Evolutionary conservation across 2,329 filamentous ascomycete genomes (phyloP).

Genomic region (Amauroascus niger): DNA sequence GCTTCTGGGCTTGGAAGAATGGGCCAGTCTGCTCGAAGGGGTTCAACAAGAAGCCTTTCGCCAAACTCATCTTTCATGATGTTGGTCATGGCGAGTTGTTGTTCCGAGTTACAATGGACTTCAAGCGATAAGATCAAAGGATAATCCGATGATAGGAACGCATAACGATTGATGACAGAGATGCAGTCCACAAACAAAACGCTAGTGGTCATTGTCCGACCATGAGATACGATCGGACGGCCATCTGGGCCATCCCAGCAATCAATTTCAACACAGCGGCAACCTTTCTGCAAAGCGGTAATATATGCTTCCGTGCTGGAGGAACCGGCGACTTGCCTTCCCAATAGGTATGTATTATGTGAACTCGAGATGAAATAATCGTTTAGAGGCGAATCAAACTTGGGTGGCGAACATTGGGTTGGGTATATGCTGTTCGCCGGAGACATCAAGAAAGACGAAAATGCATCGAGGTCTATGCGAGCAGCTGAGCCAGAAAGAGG

Average conservation of each 20-base stretch:
- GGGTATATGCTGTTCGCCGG: slow-evolving; percentile 60
- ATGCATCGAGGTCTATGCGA: slow-evolving; percentile 66
- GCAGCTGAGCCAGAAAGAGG: slow-evolving; percentile 37
- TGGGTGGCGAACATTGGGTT: slow-evolving; percentile 50
- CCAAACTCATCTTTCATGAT: slow-evolving; percentile 82
- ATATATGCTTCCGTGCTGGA: slow-evolving; percentile 96
- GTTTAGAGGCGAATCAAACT: slow-evolving; percentile 74
- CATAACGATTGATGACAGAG: slow-evolving; percentile 86
- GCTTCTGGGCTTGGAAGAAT: slow-evolving; percentile 77
- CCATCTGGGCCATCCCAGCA: slow-evolving; percentile 93
- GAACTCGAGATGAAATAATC: slow-evolving; percentile 98
- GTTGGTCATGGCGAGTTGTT: slow-evolving; percentile 79
- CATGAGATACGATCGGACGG: slow-evolving; percentile 82
- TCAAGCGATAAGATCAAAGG: slow-evolving; percentile 92
- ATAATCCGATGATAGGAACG: slow-evolving; percentile 76
- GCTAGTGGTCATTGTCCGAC: slow-evolving; percentile 75
- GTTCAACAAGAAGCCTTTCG: slow-evolving; percentile 64
- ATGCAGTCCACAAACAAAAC: slow-evolving; percentile 89
- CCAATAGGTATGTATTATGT: slow-evolving; percentile 93
- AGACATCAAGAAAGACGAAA: slow-evolving; percentile 68
- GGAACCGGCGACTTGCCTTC: slow-evolving; percentile 76
- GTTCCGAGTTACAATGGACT: slow-evolving; percentile 75
- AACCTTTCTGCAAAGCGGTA: slow-evolving; percentile 73
- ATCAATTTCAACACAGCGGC: slow-evolving; percentile 92
- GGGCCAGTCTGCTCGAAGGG: slow-evolving; percentile 57